A percentile compares a stretch with the other conserved stretches of the same genome.
phyloP scores from a whole-genome alignment of 2,329 filamentous ascomycete genomes.

The Pseudocercospora fijiensis region DNA sequence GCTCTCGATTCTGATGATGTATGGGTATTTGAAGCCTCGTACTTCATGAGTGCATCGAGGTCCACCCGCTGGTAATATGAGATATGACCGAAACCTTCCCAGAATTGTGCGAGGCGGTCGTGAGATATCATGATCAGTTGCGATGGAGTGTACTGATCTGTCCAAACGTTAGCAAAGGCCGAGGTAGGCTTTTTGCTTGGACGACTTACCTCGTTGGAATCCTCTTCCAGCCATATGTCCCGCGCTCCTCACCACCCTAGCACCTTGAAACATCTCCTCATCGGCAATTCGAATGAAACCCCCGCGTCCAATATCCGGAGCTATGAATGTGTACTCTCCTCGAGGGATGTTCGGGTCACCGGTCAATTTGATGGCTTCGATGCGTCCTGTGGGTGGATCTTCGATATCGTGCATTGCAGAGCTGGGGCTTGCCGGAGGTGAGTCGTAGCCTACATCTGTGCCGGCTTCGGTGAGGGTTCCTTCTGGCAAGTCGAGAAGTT shows the following conservation, averaged over 20 bases:
- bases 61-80: slow-evolving; percentile 51
- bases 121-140: slow-evolving; percentile 76
- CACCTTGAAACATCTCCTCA: slow-evolving; percentile 70
- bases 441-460: not conserved
- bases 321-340: slow-evolving; percentile 79
- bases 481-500: not conserved
- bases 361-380: slow-evolving; percentile 87
- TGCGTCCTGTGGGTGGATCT: slow-evolving; percentile 59
- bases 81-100: slow-evolving; percentile 60
- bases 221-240: slow-evolving; percentile 76
- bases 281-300: slow-evolving; percentile 65
- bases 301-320: slow-evolving; percentile 68
- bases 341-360: slow-evolving; percentile 88
- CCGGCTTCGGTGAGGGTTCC: not conserved
- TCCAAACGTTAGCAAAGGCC: no score
- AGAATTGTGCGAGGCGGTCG: slow-evolving; percentile 78
- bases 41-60: slow-evolving; percentile 40
- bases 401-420: not conserved
- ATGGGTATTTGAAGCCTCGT: not conserved
- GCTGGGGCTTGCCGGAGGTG: not conserved
- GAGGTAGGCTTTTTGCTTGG: no score
- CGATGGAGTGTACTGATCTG: slow-evolving; percentile 72
- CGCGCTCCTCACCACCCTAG: slow-evolving; percentile 67
- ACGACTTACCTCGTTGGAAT: slow-evolving; percentile 67
- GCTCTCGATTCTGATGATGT: not conserved